Percentiles rank a stretch among this genome's conserved stretches.
Evolutionary conservation across 2,329 filamentous ascomycete species (phyloP).

Genomic region (Incumbomyces delicatus): DNA sequence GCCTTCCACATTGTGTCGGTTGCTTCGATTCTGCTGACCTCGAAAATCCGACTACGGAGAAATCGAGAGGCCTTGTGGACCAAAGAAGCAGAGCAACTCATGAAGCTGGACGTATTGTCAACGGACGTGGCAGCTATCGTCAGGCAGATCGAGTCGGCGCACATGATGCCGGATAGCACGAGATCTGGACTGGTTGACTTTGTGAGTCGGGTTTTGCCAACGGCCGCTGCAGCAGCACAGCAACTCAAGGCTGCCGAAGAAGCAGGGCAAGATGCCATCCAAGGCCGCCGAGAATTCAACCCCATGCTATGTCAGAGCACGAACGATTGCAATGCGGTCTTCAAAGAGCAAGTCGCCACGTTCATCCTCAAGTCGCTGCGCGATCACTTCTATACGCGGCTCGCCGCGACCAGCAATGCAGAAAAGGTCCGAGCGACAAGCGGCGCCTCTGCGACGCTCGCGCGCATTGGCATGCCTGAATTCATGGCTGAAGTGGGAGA

Average conservation of each 20-base stretch:
- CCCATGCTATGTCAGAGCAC: conserved; percentile 40
- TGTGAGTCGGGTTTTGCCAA: conserved; percentile 44
- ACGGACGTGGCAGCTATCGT: conserved; percentile 33
- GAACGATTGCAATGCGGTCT: conserved; percentile 28
- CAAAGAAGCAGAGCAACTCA: conserved; percentile 49
- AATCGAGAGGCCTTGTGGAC: conserved; percentile 57
- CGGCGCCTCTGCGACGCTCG: conserved; percentile 49
- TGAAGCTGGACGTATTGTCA: conserved; percentile 33
- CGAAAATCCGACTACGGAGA: conserved; percentile 56
- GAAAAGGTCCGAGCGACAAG: conserved; percentile 50
- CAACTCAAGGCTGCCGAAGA: conserved; percentile 15
- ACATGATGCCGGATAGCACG: conserved; percentile 38
- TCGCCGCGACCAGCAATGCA: conserved; percentile 50
- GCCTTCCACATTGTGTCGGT: conserved; percentile 50
- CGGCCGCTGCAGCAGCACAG: conserved; percentile 37
- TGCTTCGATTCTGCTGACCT: conserved; percentile 53
- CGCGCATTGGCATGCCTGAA: conserved; percentile 51
- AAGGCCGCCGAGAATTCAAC: conserved; percentile 15
- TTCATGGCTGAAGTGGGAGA: conserved; percentile 51
- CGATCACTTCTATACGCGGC: conserved; percentile 44
- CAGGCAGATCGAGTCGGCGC: conserved; percentile 38
- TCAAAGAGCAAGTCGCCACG: conserved; percentile 52
- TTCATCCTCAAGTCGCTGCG: conserved; percentile 51
- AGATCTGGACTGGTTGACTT: conserved; percentile 37
- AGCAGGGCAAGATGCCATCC: conserved; percentile 26